Percentiles rank a stretch among this genome's conserved stretches.
Conservation (phyloP, 345 rosid species). For the Reutealis trisperma region DNA sequence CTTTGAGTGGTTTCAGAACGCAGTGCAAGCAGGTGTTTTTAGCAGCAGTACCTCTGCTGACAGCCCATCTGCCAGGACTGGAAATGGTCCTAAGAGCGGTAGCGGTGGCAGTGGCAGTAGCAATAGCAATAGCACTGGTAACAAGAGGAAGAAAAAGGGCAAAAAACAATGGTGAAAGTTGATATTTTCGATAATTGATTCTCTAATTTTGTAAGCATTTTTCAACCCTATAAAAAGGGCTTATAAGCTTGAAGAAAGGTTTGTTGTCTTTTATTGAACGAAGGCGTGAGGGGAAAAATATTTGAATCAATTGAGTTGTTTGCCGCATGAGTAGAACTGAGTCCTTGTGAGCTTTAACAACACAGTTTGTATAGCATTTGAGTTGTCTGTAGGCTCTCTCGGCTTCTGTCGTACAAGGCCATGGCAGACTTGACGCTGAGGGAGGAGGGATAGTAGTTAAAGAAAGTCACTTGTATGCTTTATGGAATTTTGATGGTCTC, state of each 20-base stretch:
- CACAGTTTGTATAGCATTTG: constrained; percentile 27
- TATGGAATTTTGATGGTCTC: too few species aligned
- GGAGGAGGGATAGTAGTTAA: background rate
- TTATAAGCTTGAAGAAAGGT: constrained; percentile 5
- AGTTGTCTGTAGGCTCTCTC: background rate
- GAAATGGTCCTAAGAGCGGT: constrained; percentile 40
- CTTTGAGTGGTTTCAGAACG: constrained; percentile 85
- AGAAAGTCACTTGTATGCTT: background rate
- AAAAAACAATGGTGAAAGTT: constrained; percentile 70
- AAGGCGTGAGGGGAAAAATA: background rate
- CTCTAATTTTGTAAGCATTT: constrained; percentile 16
- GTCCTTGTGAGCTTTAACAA: background rate
- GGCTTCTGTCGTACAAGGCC: background rate
- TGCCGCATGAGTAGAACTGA: constrained; percentile 6
- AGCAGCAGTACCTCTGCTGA: constrained; percentile 33
- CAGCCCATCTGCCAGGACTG: constrained; percentile 45
- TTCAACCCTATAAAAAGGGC: constrained; percentile 9
- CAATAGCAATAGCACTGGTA: constrained; percentile 41
- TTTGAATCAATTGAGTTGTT: constrained; percentile 13
- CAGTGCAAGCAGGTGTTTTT: constrained; percentile 73
- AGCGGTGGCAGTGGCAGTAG: constrained; percentile 29
- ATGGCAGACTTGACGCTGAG: background rate
- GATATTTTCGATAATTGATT: background rate
- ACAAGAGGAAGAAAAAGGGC: constrained; percentile 76
- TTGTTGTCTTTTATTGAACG: constrained; percentile 1